A percentile compares a stretch with the other conserved stretches of the same genome.
Conservation (phyloP, 164 flowering plant genomes). For the Euptelea pleiosperma region DNA sequence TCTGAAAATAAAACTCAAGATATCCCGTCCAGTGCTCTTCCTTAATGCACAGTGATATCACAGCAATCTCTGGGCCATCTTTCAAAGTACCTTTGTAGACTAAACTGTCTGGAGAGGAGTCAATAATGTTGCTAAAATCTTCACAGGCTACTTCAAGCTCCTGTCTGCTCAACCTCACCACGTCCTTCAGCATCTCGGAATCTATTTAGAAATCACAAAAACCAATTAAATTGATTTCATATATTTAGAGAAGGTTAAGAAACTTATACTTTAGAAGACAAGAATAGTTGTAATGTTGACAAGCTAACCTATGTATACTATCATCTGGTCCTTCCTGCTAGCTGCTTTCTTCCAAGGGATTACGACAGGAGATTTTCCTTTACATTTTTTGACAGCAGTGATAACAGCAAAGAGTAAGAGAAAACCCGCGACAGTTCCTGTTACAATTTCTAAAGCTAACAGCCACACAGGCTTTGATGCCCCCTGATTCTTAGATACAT, state of each 20-base stretch:
- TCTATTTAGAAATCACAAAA: slow-evolving; percentile 41
- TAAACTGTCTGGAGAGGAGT: slow-evolving; percentile 84
- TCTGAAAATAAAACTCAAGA: slow-evolving; percentile 84
- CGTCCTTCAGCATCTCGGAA: slow-evolving; percentile 69
- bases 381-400: slow-evolving; percentile 53
- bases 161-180: slow-evolving; percentile 60
- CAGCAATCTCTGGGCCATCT: slow-evolving; percentile 93
- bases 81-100: slow-evolving; percentile 85
- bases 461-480: slow-evolving; percentile 73
- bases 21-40: slow-evolving; percentile 87
- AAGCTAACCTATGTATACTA: slow-evolving; percentile 54
- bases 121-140: slow-evolving; percentile 97
- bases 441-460: slow-evolving; percentile 68
- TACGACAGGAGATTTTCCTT: slow-evolving; percentile 50
- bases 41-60: slow-evolving; percentile 78
- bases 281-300: slow-evolving; percentile 33
- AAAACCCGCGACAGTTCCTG: slow-evolving; percentile 61
- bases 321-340: slow-evolving; percentile 50
- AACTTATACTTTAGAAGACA: too few species aligned
- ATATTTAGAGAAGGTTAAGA: neutral
- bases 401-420: slow-evolving; percentile 48
- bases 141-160: slow-evolving; percentile 98
- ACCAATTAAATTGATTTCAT: neutral
- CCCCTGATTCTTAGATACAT: slow-evolving; percentile 33
- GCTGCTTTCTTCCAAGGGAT: slow-evolving; percentile 81